phyloP scores from a whole-genome alignment of 2,329 filamentous ascomycete genomes.

The Monosporascus sp. region DNA sequence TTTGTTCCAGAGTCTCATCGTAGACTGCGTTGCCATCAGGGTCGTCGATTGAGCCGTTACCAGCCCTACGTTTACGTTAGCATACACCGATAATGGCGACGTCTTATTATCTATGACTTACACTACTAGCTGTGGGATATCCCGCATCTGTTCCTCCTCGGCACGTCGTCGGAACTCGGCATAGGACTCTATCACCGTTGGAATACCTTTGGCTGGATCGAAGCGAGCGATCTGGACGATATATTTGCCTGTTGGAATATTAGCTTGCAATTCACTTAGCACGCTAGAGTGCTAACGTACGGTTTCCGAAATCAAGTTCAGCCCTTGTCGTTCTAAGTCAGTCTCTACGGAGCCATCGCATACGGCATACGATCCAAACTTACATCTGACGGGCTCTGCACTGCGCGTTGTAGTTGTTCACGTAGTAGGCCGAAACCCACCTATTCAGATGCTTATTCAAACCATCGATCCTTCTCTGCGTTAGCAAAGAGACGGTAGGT shows the following conservation, averaged over 20 bases:
- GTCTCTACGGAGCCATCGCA: not conserved
- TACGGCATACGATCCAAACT: slow-evolving; percentile 23
- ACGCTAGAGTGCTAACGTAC: slow-evolving; percentile 19
- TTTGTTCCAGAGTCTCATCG: slow-evolving; percentile 63
- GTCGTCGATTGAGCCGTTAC: slow-evolving; percentile 76
- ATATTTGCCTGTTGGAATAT: slow-evolving; percentile 50
- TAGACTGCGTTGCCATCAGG: slow-evolving; percentile 70
- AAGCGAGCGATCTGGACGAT: slow-evolving; percentile 79
- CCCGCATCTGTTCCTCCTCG: slow-evolving; percentile 43
- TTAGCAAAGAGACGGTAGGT: slow-evolving; percentile 13
- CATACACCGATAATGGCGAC: not conserved
- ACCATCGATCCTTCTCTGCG: slow-evolving; percentile 58
- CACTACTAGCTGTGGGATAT: slow-evolving; percentile 67
- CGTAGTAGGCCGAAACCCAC: slow-evolving; percentile 69
- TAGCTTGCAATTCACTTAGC: not conserved
- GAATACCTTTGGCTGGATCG: slow-evolving; percentile 78
- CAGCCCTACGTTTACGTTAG: slow-evolving; percentile 38
- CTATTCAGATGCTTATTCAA: slow-evolving; percentile 69
- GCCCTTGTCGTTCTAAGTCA: slow-evolving; percentile 28
- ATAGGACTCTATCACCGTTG: slow-evolving; percentile 71
- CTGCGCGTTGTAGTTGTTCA: slow-evolving; percentile 64
- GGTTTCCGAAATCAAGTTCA: slow-evolving; percentile 51
- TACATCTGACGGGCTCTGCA: slow-evolving; percentile 55
- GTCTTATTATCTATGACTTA: slow-evolving; percentile 23
- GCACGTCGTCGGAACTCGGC: slow-evolving; percentile 63